phyloP scores from a whole-genome alignment of 345 rosid species.

The Camelina hispida region DNA sequence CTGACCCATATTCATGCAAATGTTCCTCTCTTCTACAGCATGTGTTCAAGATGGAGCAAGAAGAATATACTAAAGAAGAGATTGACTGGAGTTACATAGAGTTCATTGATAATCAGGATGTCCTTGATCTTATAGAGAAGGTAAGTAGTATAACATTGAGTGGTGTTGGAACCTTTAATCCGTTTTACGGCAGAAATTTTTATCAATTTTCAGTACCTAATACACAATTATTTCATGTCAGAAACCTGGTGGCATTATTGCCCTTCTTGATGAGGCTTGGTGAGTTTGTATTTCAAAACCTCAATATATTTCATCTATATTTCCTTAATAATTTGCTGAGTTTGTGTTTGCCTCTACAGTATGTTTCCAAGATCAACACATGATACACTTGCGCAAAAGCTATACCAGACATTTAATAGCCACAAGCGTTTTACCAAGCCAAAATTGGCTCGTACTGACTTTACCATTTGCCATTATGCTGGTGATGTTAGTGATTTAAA shows the following conservation, averaged over 20 bases:
- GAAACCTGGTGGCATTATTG: slow-evolving; percentile 99
- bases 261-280: slow-evolving; percentile 99
- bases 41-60: slow-evolving; percentile 99
- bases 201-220: slow-evolving; percentile 36
- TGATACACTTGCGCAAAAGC: slow-evolving; percentile 95
- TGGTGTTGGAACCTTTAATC: slow-evolving; percentile 23
- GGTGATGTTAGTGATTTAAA: slow-evolving; percentile 76
- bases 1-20: slow-evolving; percentile 21
- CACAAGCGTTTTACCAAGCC: slow-evolving; percentile 94
- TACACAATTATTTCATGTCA: slow-evolving; percentile 52
- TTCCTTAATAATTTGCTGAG: slow-evolving; percentile 33
- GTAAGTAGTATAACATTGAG: slow-evolving; percentile 46
- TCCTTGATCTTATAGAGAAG: slow-evolving; percentile 97
- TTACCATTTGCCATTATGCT: slow-evolving; percentile 94
- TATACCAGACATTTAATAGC: slow-evolving; percentile 86
- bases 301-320: slow-evolving; percentile 10
- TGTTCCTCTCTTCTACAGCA: slow-evolving; percentile 60
- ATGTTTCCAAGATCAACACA: slow-evolving; percentile 98
- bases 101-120: slow-evolving; percentile 91
- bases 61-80: slow-evolving; percentile 93
- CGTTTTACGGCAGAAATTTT: slow-evolving; percentile 5
- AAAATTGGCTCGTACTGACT: slow-evolving; percentile 89
- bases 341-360: slow-evolving; percentile 53
- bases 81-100: slow-evolving; percentile 99
- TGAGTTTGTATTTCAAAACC: slow-evolving; percentile 41